phyloP scores from a whole-genome alignment of 1,284 basidiomycete species.

The Pseudozyma hubeiensis region DNA sequence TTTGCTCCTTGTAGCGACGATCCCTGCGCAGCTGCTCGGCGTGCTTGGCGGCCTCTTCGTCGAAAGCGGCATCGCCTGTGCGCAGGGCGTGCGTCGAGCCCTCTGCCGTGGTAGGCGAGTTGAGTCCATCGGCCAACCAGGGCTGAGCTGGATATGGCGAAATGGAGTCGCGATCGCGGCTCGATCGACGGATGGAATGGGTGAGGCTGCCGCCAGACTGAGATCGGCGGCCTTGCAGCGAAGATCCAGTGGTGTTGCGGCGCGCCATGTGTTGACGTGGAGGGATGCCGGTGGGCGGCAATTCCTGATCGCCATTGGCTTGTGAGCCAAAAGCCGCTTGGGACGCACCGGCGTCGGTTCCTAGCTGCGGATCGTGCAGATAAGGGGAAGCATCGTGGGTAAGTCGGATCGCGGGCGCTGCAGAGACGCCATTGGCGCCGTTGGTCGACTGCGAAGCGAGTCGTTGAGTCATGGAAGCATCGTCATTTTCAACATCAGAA shows the following conservation, averaged over 20 bases:
- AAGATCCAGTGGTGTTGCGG: conserved; percentile 57
- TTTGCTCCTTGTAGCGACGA: conserved; percentile 60
- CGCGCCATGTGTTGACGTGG: conserved; percentile 39
- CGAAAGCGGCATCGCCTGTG: conserved; percentile 63
- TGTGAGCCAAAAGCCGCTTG: background rate
- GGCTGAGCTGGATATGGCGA: conserved; percentile 23
- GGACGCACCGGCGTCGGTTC: conserved; percentile 18
- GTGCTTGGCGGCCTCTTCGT: conserved; percentile 65
- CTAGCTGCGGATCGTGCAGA: conserved; percentile 17
- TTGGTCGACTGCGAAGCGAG: conserved; percentile 17
- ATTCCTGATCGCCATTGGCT: conserved; percentile 11
- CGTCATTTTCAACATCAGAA: conserved; percentile 28
- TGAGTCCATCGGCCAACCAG: conserved; percentile 32
- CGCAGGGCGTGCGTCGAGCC: conserved; percentile 45
- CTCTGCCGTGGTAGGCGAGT: conserved; percentile 36
- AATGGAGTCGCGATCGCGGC: conserved; percentile 40
- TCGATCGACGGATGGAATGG: conserved; percentile 29
- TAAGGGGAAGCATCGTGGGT: conserved; percentile 48
- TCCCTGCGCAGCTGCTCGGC: conserved; percentile 60
- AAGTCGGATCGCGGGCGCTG: conserved; percentile 44
- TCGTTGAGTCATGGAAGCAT: conserved; percentile 22
- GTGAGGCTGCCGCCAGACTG: conserved; percentile 37
- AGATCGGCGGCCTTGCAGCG: conserved; percentile 36
- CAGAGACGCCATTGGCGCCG: conserved; percentile 3
- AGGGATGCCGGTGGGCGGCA: conserved; percentile 21